Evolutionary conservation across 1,284 basidiomycete genomes (phyloP), one percentile per base, ranked within the genome.

Genomic region (Apiotrichum laibachii): DNA sequence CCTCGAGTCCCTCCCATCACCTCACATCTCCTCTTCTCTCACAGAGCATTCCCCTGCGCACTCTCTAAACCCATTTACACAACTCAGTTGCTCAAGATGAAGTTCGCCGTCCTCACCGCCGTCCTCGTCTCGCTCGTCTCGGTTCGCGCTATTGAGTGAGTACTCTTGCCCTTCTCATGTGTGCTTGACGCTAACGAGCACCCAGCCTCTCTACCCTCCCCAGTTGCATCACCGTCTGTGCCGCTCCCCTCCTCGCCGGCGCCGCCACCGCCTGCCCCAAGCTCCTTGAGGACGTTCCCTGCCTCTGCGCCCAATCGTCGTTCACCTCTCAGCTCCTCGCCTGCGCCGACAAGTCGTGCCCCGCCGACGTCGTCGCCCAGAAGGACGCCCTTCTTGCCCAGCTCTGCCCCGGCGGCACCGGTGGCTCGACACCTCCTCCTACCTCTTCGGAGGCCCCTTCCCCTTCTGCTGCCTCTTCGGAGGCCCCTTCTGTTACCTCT

Each of bases 351-450:
- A 3, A 2, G 12, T 15, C 26, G 10, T 9, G 13, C 40, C 7
- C 26, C 16, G 18, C 12, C 26, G 46, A 26, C 18, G 26, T 48
- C 31, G 16, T 6, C 31, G 22, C 26, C 26, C 26, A 31, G 26
- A 31, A 31, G 26, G 26, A 31, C 26, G 4, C 3, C 4, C 3
- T 48, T 31, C 2, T 26, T 12, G 12, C 46, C 16, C 12, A 49
- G 47, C 47, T 49, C 34, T 49, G 47, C 47, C 35, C 47, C n/a
- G 18, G 35, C n/a, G 47, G 47, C 33, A 33, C 33, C 34, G 18
- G 15, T n/a, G 18, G 26, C 7, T 48, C 46, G 12, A 31, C 2
- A 7, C 31, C 46, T 48, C 44, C 44, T 13, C 45, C 45, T 21
- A 5, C 47, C 10, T 12, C 31, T 5, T 35, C 46, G 15, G 12